These are phyloP conservation scores for Sonneratia caseolaris DNA, from an alignment of 345 rosid genomes.

Conservation along the genomic window DNA sequence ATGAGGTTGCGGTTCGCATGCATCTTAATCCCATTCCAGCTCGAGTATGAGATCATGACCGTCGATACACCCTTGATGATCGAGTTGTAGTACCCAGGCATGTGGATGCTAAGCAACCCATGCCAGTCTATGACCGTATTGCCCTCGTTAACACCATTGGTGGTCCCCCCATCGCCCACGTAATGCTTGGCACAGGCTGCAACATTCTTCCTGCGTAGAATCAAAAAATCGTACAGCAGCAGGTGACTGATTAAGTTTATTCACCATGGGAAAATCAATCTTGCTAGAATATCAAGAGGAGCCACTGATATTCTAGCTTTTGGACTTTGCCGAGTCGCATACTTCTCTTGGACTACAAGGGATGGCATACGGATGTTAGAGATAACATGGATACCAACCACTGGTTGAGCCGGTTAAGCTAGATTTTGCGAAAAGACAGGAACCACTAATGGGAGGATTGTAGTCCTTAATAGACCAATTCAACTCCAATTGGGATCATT, in stretches of 20 bases:
- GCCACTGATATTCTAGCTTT: no score
- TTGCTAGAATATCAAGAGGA: neutral
- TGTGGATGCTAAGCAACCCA: conserved; percentile 52
- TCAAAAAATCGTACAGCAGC: neutral
- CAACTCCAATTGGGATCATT: no score
- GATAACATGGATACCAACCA: neutral
- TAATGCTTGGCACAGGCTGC: conserved; percentile 94
- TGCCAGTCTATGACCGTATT: conserved; percentile 49
- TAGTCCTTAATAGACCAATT: no score
- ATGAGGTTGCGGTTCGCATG: conserved; percentile 51
- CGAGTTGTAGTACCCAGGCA: conserved; percentile 62
- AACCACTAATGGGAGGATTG: no score
- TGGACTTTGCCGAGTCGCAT: neutral
- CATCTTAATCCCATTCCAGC: conserved; percentile 88
- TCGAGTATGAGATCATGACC: conserved; percentile 82
- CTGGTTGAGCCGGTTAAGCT: no score
- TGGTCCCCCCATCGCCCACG: conserved; percentile 94
- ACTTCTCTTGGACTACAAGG: no score
- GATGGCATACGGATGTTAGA: neutral
- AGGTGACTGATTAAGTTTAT: neutral
- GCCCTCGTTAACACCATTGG: conserved; percentile 57
- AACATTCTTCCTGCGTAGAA: conserved; percentile 44
- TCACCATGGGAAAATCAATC: neutral
- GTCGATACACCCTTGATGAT: conserved; percentile 82
- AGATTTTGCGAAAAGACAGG: no score